Percentiles rank a stretch among this genome's conserved stretches.
These are phyloP conservation scores for Lepiota venenata DNA, from an alignment of 768 basidiomycete genomes.

Conservation along the genomic window DNA sequence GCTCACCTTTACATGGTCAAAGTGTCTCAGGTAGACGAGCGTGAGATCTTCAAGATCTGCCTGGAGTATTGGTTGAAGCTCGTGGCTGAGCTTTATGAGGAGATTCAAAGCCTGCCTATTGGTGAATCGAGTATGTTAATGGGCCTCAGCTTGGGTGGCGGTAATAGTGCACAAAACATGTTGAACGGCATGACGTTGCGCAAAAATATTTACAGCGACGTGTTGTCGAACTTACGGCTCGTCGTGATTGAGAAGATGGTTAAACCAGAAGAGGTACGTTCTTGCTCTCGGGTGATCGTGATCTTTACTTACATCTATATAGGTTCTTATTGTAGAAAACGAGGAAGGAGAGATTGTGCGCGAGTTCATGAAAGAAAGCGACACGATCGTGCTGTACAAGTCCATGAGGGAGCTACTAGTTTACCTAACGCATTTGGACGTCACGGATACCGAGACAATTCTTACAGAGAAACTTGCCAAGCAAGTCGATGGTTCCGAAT, in stretches of 20 bases:
- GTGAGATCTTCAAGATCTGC: slow-evolving; percentile 99
- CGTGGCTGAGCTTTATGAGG: slow-evolving; percentile 95
- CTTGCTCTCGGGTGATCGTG: neutral
- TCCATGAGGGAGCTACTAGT: slow-evolving; percentile 97
- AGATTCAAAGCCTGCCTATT: slow-evolving; percentile 89
- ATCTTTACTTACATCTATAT: slow-evolving; percentile 4
- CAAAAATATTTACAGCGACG: slow-evolving; percentile 95
- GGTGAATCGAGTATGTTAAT: slow-evolving; percentile 85
- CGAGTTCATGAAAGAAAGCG: slow-evolving; percentile 98
- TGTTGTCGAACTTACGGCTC: slow-evolving; percentile 87
- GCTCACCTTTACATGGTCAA: slow-evolving; percentile 99
- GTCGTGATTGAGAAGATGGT: slow-evolving; percentile 99
- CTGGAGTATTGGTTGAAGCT: slow-evolving; percentile 97
- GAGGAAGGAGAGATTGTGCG: slow-evolving; percentile 99
- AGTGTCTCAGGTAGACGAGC: slow-evolving; percentile 95
- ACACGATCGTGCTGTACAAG: slow-evolving; percentile 99
- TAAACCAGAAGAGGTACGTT: slow-evolving; percentile 92
- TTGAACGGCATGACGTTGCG: slow-evolving; percentile 76
- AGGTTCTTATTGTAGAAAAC: slow-evolving; percentile 98
- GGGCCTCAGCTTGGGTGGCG: slow-evolving; percentile 80
- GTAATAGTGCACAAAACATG: slow-evolving; percentile 59
- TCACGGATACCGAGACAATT: slow-evolving; percentile 93
- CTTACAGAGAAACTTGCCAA: slow-evolving; percentile 96
- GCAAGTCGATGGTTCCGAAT: slow-evolving; percentile 96
- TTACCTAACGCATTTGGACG: slow-evolving; percentile 96